Evolutionary conservation across 148 eudicot genomes (phyloP), one percentile per base, ranked within the genome.

Genomic region (Polygonum aviculare): DNA sequence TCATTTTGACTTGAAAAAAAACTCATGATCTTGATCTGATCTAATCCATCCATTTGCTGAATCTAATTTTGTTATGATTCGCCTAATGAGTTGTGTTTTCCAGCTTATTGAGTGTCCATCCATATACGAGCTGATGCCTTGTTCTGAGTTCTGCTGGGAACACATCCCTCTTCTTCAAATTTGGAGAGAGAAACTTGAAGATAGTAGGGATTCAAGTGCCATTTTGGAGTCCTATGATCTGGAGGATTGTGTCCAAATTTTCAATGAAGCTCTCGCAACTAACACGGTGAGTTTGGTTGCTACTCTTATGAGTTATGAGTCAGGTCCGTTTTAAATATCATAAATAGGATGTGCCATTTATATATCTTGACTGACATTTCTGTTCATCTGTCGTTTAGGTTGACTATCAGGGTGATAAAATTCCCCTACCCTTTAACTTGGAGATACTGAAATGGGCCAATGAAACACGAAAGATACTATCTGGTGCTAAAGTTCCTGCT

Each of bases 41-140:
- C 51, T 14, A 55, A 75, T 59, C 33, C 47, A 54, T 54, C 50
- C 38, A 15, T 57, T 75, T 31, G 11, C 12, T 33, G 21, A 39
- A 22, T n/a, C 22, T 22, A 39, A 36, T 55, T 51, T 52, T 38
- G 39, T 55, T 33, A 10, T 14, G 40, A 47, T 36, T 54, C 55
- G 26, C 11, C 60, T 75, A 75, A 62, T 16, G 52, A 75, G 39
- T 59, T 60, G 38, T 47, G 15, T 54, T 63, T 81, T 83, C 35
- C 93, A 96, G 99, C 90, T 96, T 51, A 84, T 96, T 77, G 98
- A 96, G 73, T 96, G 99, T 71, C 98, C 99, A 14, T 96, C 99
- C 74, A 83, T 96, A 50, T 96, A 93, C 77, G 99, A 96, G 80
- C 85, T 96, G 91, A 93, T 93, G 99, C 87, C 93, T 44, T 89